These are phyloP conservation scores for Sporisorium graminicola DNA, from an alignment of 1,284 basidiomycete genomes.

Conservation along the genomic window DNA sequence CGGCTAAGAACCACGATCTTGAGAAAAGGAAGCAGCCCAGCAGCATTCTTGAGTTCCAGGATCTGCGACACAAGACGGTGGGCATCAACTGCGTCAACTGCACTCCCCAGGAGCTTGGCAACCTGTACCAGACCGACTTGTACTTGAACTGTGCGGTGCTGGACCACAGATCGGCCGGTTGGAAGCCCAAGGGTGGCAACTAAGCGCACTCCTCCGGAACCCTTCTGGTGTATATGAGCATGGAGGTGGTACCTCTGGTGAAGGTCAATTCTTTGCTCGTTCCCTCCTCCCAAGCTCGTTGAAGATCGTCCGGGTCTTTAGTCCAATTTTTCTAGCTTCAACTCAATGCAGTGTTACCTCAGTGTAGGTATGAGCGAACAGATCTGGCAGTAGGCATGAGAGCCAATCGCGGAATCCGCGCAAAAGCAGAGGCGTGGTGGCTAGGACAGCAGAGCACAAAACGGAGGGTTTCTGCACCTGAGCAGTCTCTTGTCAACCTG, in stretches of 20 bases:
- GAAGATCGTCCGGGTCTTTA: neutral
- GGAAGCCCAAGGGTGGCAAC: slow-evolving; percentile 1
- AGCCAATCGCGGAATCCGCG: neutral
- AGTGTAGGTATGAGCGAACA: too few relatives aligned
- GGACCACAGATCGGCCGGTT: neutral
- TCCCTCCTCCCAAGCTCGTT: neutral
- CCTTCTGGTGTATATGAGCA: neutral
- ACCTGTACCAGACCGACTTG: slow-evolving; percentile 17
- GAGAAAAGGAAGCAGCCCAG: neutral
- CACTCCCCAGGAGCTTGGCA: slow-evolving; percentile 2
- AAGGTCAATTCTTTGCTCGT: neutral
- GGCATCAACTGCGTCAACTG: slow-evolving; percentile 34
- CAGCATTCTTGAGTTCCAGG: slow-evolving; percentile 18
- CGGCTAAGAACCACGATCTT: neutral
- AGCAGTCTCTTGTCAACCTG: neutral
- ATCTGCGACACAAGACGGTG: slow-evolving; percentile 9
- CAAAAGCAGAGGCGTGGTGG: neutral
- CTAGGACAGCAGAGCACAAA: neutral
- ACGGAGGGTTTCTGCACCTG: neutral
- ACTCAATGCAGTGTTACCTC: too few relatives aligned
- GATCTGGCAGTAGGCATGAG: neutral
- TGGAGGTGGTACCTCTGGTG: neutral
- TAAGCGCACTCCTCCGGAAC: neutral
- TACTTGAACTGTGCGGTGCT: slow-evolving; percentile 15
- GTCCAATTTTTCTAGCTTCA: neutral